Evolutionary conservation across 192 early-diverging fungal species (phyloP), one percentile per base, ranked within the genome.

Genomic region (Backusella psychrophila): DNA sequence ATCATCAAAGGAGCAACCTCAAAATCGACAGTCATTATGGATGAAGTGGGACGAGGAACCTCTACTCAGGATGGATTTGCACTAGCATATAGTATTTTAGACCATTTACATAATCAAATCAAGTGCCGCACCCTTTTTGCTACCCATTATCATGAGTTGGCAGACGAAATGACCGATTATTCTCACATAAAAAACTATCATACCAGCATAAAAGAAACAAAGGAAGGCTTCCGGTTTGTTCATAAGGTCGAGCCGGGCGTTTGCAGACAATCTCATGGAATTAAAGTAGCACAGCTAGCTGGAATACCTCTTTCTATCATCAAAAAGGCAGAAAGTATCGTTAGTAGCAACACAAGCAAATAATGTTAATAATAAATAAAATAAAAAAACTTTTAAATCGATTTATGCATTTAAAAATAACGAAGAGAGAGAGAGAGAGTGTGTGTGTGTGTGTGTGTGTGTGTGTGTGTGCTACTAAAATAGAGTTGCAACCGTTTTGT

Each of bases 41-140:
- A 98, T 79, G 97, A 98, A 85, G 90, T 98, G 7, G 97, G 96
- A 9, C 77, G 96, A 79, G 82, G 88, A 68, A 91, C 89, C 66
- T 81, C 89, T 0, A 93, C 90, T 6, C 59, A 85, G n/a, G 93
- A 94, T 56, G 93, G 93, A 1, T 85, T 92, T 6, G 87, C 92
- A 34, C 86, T 94, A 41, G 92, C 93, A 3, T 93, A 90, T 70
- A 90, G 92, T 5, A 91, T 89, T 0, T 79, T 94, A 8, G 77
- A 87, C 72, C 83, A 90, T 49, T 63, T 94, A 31, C 85, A 91
- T 63, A 83, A 91, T 44, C 39, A 44, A 49, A 85, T 87, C 34
- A 66, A 83, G n/a, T 93, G 93, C 73, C 84, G 90, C 42, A 89
- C 91, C 0, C 66, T 94, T 6, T 93, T 93, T 86, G 93, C 93